Base-by-base conservation (phyloP, 208 protist species). In the Acanthamoeba royreba region DNA sequence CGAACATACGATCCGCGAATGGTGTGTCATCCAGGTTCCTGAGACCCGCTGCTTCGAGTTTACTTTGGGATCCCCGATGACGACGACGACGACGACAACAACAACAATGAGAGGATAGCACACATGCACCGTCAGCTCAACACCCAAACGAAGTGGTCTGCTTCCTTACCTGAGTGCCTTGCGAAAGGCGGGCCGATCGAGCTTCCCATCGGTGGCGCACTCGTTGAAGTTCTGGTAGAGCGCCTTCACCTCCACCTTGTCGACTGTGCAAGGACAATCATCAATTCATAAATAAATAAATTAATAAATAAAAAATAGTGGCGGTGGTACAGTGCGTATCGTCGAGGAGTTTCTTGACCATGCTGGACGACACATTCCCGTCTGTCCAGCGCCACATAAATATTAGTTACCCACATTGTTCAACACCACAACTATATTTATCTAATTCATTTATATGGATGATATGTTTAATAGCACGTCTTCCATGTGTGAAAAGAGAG, bases 1-100 rank as follows among this genome's bases (percentile, higher is more conserved):
- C 93, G 25, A 96, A 96, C 45, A 96, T 47, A 66, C 94, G 43
- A 38, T 96, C 95, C 4, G 72, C 49, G 90, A 96, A 96, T 49
- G 95, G 95, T 31, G 95, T 92, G 86, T 95, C 86, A 31, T 96
- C 93, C 11, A 96, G 85, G 61, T 96, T 96, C 89, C 92, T 93
- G 17, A 96, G 81, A 33, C 95, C 95, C 35, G 79, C 85, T 47
- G 38, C 40, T 38, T 94, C 86, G 40, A 96, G 93, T 49, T 86
- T 74, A 8, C 19, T 45, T n/a, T 93, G n/a, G n/a, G n/a, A n/a
- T n/a, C n/a, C n/a, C n/a, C n/a, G n/a, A n/a, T n/a, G n/a, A n/a
- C n/a, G n/a, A n/a, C n/a, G n/a, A n/a, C n/a, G n/a, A n/a, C n/a
- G n/a, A n/a, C n/a, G n/a, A n/a, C n/a, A n/a, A n/a, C 25, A 33